Evolutionary conservation across 257 asterid species (phyloP).

Genomic region (Solanum dulcamara): DNA sequence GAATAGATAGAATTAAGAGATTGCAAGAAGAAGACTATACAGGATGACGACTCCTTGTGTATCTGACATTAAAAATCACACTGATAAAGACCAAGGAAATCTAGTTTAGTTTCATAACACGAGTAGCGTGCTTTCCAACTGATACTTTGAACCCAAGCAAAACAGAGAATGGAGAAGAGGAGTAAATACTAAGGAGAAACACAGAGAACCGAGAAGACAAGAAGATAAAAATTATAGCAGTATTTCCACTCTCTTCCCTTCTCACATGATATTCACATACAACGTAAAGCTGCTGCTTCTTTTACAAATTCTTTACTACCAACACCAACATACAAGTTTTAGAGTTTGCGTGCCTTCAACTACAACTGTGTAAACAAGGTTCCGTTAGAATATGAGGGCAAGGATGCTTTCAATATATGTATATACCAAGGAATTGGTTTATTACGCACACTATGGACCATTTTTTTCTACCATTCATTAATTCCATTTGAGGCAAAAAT

Average conservation of each 20-base stretch:
- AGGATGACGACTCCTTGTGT: not conserved
- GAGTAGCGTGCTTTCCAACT: not conserved
- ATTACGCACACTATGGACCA: not conserved
- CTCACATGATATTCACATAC: not conserved
- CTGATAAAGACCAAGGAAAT: not conserved
- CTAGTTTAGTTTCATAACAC: not conserved
- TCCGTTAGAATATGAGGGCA: not conserved
- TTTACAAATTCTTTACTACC: not conserved
- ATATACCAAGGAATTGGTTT: not conserved
- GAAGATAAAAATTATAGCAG: not conserved
- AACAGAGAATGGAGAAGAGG: not conserved
- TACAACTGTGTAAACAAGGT: not conserved
- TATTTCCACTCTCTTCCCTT: not conserved
- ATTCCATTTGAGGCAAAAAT: not conserved
- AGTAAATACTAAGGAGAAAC: not conserved
- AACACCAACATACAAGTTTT: not conserved
- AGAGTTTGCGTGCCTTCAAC: not conserved
- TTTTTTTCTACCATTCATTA: not conserved
- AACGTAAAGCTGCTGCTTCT: not conserved
- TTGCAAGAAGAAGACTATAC: not conserved
- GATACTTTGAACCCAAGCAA: not conserved
- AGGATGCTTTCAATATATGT: not conserved
- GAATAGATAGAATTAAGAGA: not conserved
- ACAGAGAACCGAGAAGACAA: not conserved
- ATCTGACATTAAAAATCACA: not conserved